These are phyloP conservation scores for Sugiyamaella boreocaroliniensis DNA, from an alignment of 805 yeast species.

Conservation along the genomic window DNA sequence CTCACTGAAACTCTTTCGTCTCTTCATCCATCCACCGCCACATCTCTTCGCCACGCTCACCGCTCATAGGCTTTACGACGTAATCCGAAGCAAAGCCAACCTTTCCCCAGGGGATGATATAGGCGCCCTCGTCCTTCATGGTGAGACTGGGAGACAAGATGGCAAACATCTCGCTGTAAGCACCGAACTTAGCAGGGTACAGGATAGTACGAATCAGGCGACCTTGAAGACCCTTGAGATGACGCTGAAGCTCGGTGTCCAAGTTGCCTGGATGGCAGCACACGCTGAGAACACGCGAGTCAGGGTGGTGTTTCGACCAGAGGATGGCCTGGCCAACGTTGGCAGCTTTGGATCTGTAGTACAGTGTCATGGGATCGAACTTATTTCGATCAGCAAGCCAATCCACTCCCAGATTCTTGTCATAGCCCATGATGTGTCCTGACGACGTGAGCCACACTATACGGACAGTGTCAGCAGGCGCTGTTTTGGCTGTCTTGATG, in stretches of 20 bases:
- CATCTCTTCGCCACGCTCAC: slow-evolving; percentile 31
- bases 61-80: slow-evolving; percentile 29
- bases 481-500: slow-evolving; percentile 28
- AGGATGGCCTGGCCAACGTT: slow-evolving; percentile 33
- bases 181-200: slow-evolving; percentile 33
- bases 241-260: slow-evolving; percentile 32
- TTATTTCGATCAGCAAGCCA: slow-evolving; percentile 10
- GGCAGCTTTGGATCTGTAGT: slow-evolving; percentile 42
- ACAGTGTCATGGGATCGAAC: slow-evolving; percentile 20
- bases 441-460: slow-evolving; percentile 42
- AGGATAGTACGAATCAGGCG: too few relatives aligned
- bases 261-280: slow-evolving; percentile 39
- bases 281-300: slow-evolving; percentile 29
- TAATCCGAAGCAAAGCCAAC: slow-evolving; percentile 37
- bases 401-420: slow-evolving; percentile 28
- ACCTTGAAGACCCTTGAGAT: slow-evolving; percentile 3
- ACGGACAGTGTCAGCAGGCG: slow-evolving; percentile 31
- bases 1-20: background rate
- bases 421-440: slow-evolving; percentile 31
- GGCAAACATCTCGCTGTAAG: slow-evolving; percentile 38
- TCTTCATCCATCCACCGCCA: slow-evolving; percentile 34
- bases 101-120: slow-evolving; percentile 39
- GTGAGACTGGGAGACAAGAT: slow-evolving; percentile 37
- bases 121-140: slow-evolving; percentile 31
- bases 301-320: slow-evolving; percentile 33